Percentiles rank a stretch among this genome's conserved stretches.
These are phyloP conservation scores for Rhizopus delemar DNA, from an alignment of 371 early-diverging fungal species.

Conservation along the genomic window DNA sequence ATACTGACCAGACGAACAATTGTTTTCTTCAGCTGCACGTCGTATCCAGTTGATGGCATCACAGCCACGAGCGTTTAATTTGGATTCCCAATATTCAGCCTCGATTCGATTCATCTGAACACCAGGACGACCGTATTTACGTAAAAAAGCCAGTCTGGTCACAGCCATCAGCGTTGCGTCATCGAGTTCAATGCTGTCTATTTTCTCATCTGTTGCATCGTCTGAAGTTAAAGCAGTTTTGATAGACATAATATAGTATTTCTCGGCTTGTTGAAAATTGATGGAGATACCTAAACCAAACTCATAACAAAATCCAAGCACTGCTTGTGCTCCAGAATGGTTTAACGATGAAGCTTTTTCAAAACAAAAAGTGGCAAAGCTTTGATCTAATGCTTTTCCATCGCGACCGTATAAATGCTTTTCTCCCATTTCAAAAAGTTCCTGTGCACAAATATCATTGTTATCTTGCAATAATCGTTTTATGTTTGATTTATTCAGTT, in stretches of 20 bases:
- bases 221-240: slow-evolving; percentile 2
- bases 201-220: neutral
- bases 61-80: slow-evolving; percentile 22
- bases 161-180: slow-evolving; percentile 52
- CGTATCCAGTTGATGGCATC: slow-evolving; percentile 52
- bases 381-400: slow-evolving; percentile 40
- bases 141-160: slow-evolving; percentile 70
- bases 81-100: slow-evolving; percentile 64
- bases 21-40: slow-evolving; percentile 53
- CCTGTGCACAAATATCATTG: neutral
- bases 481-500: neutral
- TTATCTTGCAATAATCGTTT: neutral
- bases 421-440: slow-evolving; percentile 47
- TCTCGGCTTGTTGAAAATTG: slow-evolving; percentile 62
- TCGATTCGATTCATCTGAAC: slow-evolving; percentile 72
- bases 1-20: slow-evolving; percentile 53
- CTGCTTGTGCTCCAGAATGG: slow-evolving; percentile 49
- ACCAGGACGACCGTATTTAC: slow-evolving; percentile 76
- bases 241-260: slow-evolving; percentile 48
- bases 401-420: slow-evolving; percentile 61
- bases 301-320: slow-evolving; percentile 75
- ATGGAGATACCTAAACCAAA: slow-evolving; percentile 71
- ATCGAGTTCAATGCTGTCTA: slow-evolving; percentile 25
- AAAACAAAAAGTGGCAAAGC: slow-evolving; percentile 47
- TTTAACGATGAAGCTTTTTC: slow-evolving; percentile 41